Conservation (phyloP, 805 yeast species). For the Middelhovenomyces tepae region DNA sequence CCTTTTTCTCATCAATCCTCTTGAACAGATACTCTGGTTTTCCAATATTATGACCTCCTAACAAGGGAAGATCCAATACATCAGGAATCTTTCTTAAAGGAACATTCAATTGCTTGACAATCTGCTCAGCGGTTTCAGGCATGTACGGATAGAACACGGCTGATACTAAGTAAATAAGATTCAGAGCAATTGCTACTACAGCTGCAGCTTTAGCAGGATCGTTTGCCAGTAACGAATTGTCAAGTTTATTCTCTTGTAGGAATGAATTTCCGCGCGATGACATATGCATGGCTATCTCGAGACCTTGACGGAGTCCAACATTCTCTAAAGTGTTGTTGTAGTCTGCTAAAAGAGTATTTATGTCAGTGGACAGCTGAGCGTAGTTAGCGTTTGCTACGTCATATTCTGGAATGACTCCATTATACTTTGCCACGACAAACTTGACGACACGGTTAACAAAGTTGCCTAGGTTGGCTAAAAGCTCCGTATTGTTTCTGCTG, state of each 20-base stretch:
- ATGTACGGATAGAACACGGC: slow-evolving; percentile 80
- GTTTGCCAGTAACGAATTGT: slow-evolving; percentile 72
- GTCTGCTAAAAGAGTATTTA: slow-evolving; percentile 48
- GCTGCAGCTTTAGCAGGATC: slow-evolving; percentile 79
- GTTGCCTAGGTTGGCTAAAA: slow-evolving; percentile 93
- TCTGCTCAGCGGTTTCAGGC: slow-evolving; percentile 71
- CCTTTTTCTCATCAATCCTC: slow-evolving; percentile 83
- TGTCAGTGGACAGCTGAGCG: slow-evolving; percentile 45
- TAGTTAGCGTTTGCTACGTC: slow-evolving; percentile 39
- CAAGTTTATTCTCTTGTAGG: slow-evolving; percentile 92
- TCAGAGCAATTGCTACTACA: slow-evolving; percentile 84
- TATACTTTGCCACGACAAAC: slow-evolving; percentile 82
- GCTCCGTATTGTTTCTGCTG: slow-evolving; percentile 84
- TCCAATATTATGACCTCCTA: slow-evolving; percentile 79
- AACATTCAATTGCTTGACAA: slow-evolving; percentile 71
- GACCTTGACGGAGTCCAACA: slow-evolving; percentile 69
- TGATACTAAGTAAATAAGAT: slow-evolving; percentile 77
- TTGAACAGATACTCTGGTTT: slow-evolving; percentile 86
- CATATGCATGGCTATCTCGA: slow-evolving; percentile 84
- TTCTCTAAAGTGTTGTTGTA: slow-evolving; percentile 71
- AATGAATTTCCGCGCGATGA: slow-evolving; percentile 91
- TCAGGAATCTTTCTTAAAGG: slow-evolving; percentile 75
- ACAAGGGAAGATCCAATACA: slow-evolving; percentile 56
- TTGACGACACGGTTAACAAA: slow-evolving; percentile 90
- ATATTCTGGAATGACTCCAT: slow-evolving; percentile 76